phyloP scores from a whole-genome alignment of 768 basidiomycete species.

The Multifurca ochricompacta region DNA sequence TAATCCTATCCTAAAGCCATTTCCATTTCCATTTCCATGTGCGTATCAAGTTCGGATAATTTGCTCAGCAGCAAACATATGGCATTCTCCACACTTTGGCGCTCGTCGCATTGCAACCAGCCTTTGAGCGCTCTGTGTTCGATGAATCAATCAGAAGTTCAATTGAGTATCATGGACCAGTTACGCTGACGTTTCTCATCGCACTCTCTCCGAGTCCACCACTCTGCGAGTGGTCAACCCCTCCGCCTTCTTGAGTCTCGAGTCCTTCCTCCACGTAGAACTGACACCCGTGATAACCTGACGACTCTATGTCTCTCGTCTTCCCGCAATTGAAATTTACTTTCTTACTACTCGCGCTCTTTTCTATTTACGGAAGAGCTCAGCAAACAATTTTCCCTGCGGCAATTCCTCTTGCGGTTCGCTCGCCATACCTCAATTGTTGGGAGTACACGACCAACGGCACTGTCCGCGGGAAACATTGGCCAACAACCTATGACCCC shows the following conservation, averaged over 20 bases:
- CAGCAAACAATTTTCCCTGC: constrained; percentile 20
- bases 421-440: constrained; percentile 25
- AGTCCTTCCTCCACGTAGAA: neutral
- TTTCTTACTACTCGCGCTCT: neutral
- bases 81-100: too few species aligned
- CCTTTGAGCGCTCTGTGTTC: neutral
- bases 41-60: too few species aligned
- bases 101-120: too few species aligned
- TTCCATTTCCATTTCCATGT: too few species aligned
- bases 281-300: neutral
- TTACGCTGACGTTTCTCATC: neutral
- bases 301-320: neutral
- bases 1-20: too few species aligned
- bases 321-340: neutral
- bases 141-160: neutral
- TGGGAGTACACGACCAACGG: constrained; percentile 18
- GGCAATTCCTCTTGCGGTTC: constrained; percentile 24
- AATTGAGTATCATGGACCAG: neutral
- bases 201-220: neutral
- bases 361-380: neutral
- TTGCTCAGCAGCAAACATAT: too few species aligned
- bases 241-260: neutral
- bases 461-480: constrained; percentile 4
- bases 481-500: constrained; percentile 18
- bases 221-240: constrained; percentile 2